Percentiles rank a stretch among this genome's conserved stretches.
phyloP scores from a whole-genome alignment of 257 asterid genomes.

The Solanum piurae region DNA sequence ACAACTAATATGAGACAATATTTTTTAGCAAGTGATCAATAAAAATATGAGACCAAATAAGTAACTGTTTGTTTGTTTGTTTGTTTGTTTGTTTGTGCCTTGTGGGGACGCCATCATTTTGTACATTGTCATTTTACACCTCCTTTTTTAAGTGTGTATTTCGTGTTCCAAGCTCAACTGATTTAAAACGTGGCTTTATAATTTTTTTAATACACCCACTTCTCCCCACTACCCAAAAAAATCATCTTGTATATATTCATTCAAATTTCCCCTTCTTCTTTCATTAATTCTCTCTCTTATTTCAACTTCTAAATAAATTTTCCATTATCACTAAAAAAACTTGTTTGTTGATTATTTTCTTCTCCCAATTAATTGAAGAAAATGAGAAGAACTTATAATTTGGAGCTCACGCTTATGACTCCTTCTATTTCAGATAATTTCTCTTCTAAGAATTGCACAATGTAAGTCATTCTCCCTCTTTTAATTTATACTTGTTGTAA shows the following conservation, averaged over 20 bases:
- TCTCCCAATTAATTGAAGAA: neutral
- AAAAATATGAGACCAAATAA: neutral
- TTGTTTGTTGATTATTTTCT: neutral
- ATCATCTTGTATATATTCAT: neutral
- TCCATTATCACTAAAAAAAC: neutral
- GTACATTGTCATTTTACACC: neutral
- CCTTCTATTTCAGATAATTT: neutral
- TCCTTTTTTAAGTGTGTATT: neutral
- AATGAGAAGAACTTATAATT: conserved; percentile 17
- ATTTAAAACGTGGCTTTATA: neutral
- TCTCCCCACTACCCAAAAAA: neutral
- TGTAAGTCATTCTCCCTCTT: neutral
- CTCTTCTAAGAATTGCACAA: neutral
- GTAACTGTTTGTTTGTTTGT: neutral
- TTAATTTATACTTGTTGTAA: neutral
- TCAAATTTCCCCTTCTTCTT: neutral
- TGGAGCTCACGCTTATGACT: conserved; percentile 16
- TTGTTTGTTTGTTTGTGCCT: neutral
- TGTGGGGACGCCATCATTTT: neutral
- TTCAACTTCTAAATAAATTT: neutral
- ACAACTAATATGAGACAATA: no score
- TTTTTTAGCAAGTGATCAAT: neutral
- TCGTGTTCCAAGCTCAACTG: neutral
- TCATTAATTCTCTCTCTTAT: neutral
- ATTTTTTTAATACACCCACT: neutral